phyloP scores from a whole-genome alignment of 192 early-diverging fungal genomes.

The Umbelopsis isabellina region DNA sequence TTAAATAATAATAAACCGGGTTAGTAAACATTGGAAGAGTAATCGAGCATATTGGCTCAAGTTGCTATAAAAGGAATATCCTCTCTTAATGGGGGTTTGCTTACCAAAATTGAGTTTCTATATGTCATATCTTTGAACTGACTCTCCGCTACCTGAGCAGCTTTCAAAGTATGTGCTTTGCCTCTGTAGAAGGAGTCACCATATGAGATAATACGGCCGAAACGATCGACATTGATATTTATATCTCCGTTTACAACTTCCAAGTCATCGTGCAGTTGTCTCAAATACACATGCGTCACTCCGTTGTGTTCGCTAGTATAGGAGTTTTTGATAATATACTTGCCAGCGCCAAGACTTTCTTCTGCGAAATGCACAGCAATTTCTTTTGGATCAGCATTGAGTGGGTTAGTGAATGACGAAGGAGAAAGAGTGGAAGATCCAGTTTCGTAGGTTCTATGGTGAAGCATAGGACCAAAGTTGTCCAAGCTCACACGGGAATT shows the following conservation, averaged over 20 bases:
- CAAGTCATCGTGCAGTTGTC: slow-evolving; percentile 71
- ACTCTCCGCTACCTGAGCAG: slow-evolving; percentile 3
- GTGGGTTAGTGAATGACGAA: slow-evolving; percentile 1
- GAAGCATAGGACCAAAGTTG: slow-evolving; percentile 9
- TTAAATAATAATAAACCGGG: background rate
- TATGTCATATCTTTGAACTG: slow-evolving; percentile 21
- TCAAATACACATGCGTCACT: slow-evolving; percentile 84
- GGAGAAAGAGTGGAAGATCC: slow-evolving; percentile 1
- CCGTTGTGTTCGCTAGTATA: slow-evolving; percentile 73
- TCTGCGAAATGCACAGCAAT: slow-evolving; percentile 55
- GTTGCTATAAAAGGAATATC: slow-evolving; percentile 15
- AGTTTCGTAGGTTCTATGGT: slow-evolving; percentile 13
- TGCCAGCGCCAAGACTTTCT: slow-evolving; percentile 40
- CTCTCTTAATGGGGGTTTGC: background rate
- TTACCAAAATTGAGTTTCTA: slow-evolving; percentile 22
- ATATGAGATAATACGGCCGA: slow-evolving; percentile 72
- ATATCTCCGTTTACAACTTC: slow-evolving; percentile 83
- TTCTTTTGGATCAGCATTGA: slow-evolving; percentile 35
- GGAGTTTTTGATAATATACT: slow-evolving; percentile 65
- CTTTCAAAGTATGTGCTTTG: slow-evolving; percentile 15
- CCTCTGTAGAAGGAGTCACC: slow-evolving; percentile 66
- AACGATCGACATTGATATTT: slow-evolving; percentile 75
- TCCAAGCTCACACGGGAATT: slow-evolving; percentile 1
- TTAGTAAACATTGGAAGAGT: slow-evolving; percentile 4
- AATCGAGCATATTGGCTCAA: background rate